phyloP scores from a whole-genome alignment of 2,329 filamentous ascomycete genomes.

The Fusarium protoensiforme region DNA sequence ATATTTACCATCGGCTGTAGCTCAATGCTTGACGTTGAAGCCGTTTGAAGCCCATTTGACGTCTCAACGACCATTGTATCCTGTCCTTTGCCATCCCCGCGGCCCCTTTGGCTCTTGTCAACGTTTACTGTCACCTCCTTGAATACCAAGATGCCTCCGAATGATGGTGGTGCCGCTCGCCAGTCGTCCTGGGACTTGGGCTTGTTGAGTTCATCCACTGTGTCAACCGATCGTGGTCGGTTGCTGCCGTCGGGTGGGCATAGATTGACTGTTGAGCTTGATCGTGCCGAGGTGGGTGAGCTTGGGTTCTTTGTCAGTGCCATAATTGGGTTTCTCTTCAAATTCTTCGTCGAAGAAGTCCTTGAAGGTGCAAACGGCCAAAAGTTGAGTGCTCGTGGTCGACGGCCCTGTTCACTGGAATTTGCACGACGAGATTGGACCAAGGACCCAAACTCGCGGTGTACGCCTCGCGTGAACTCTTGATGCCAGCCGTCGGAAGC shows the following conservation, averaged over 20 bases:
- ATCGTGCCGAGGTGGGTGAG: background rate
- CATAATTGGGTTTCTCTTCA: background rate
- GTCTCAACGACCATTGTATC: background rate
- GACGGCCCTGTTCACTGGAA: background rate
- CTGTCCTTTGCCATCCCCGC: background rate
- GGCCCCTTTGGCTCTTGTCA: constrained; percentile 18
- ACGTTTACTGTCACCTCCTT: constrained; percentile 67
- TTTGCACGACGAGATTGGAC: constrained; percentile 42
- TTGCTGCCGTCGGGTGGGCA: background rate
- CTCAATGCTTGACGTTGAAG: constrained; percentile 3
- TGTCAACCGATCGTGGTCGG: constrained; percentile 11
- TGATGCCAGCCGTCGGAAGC: constrained; percentile 68
- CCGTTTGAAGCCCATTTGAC: background rate
- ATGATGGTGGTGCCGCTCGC: constrained; percentile 6
- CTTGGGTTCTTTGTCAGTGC: background rate
- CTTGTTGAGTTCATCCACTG: constrained; percentile 12
- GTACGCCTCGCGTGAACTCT: constrained; percentile 68
- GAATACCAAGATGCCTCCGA: constrained; percentile 69
- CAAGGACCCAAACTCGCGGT: constrained; percentile 67
- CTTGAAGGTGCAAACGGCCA: constrained; percentile 1
- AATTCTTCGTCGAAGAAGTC: background rate
- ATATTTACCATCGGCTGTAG: constrained; percentile 12
- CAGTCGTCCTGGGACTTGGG: constrained; percentile 42
- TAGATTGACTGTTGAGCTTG: background rate
- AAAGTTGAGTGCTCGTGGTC: background rate